Evolutionary conservation across 306 rosid genomes (phyloP).

Genomic region (Aeschynomene evenia): DNA sequence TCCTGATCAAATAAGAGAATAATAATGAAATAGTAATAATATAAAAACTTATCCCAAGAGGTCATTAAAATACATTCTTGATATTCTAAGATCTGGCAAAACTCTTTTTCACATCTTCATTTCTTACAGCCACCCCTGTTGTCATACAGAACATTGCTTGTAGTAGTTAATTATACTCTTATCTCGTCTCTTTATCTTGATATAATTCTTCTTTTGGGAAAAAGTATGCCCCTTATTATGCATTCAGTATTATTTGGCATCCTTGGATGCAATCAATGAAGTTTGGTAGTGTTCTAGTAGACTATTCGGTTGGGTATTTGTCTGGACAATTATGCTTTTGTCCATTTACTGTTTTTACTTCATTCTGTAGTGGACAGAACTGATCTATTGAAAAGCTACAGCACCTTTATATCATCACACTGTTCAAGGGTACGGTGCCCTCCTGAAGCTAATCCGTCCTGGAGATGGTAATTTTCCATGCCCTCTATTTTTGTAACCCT

Average conservation of each 20-base stretch:
- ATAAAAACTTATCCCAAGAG: too few relatives aligned
- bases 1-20: too few relatives aligned
- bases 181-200: not conserved
- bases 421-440: constrained; percentile 63
- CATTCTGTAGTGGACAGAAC: constrained; percentile 33
- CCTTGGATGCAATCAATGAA: not conserved
- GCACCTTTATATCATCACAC: constrained; percentile 44
- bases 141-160: not conserved
- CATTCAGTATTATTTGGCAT: not conserved
- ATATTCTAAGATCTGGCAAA: too few relatives aligned
- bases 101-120: too few relatives aligned
- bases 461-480: constrained; percentile 76
- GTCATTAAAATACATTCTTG: too few relatives aligned
- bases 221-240: not conserved
- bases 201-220: too few relatives aligned
- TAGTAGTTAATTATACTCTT: not conserved
- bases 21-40: too few relatives aligned
- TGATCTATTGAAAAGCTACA: constrained; percentile 40
- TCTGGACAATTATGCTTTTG: not conserved
- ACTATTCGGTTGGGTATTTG: constrained; percentile 10
- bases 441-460: constrained; percentile 75
- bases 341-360: constrained; percentile 12
- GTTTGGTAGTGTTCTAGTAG: not conserved
- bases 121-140: too few relatives aligned
- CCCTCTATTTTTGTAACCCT: not conserved